phyloP scores from a whole-genome alignment of 179 eudicot species.

The Carnegiea gigantea region DNA sequence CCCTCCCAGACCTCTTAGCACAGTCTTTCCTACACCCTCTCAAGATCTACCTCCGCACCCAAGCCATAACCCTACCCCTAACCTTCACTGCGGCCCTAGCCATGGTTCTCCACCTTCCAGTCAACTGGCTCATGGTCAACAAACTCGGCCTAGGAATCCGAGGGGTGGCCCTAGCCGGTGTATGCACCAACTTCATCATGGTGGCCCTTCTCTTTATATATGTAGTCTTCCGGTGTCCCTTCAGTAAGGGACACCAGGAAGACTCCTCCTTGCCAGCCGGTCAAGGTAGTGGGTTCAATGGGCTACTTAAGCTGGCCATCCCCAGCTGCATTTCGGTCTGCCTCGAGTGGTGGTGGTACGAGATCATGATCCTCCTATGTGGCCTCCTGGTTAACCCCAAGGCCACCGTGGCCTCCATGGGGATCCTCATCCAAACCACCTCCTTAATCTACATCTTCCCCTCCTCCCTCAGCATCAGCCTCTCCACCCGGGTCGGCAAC shows the following conservation, averaged over 20 bases:
- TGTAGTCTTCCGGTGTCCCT: slow-evolving; percentile 18
- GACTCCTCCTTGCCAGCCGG: not conserved
- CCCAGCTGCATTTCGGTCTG: slow-evolving; percentile 51
- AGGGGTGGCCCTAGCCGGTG: slow-evolving; percentile 42
- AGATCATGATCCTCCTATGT: slow-evolving; percentile 43
- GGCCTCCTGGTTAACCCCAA: slow-evolving; percentile 39
- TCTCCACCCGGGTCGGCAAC: slow-evolving; percentile 45
- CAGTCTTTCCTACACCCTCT: slow-evolving; percentile 41
- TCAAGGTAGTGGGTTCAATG: slow-evolving; percentile 11
- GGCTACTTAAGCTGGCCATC: slow-evolving; percentile 30
- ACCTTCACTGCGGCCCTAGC: slow-evolving; percentile 36
- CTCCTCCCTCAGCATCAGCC: slow-evolving; percentile 31
- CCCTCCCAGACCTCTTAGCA: slow-evolving; percentile 37
- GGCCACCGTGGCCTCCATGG: slow-evolving; percentile 41
- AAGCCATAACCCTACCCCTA: slow-evolving; percentile 41
- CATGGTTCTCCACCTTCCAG: slow-evolving; percentile 32
- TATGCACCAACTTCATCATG: slow-evolving; percentile 32
- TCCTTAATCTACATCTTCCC: slow-evolving; percentile 50
- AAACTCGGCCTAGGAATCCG: slow-evolving; percentile 30
- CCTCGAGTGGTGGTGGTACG: slow-evolving; percentile 57
- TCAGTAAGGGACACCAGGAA: not conserved
- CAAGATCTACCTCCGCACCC: slow-evolving; percentile 41
- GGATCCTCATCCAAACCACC: slow-evolving; percentile 45
- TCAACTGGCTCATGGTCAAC: slow-evolving; percentile 31
- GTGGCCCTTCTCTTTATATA: slow-evolving; percentile 23